phyloP scores from a whole-genome alignment of 192 early-diverging fungal species.

The Mortierella hygrophila region DNA sequence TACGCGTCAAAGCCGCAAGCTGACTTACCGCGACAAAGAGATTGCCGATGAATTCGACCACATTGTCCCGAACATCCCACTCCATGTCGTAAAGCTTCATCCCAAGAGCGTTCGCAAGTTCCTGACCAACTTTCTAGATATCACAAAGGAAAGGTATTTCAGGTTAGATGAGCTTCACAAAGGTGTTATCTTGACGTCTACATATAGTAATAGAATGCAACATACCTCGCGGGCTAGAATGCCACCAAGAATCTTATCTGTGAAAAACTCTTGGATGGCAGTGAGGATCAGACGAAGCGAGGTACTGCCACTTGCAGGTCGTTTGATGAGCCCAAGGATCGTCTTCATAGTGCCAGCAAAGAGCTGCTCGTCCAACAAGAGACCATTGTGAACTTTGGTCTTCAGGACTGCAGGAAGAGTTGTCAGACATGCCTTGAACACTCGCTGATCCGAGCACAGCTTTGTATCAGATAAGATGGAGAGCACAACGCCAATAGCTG shows the following conservation, averaged over 20 bases:
- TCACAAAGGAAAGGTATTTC: neutral
- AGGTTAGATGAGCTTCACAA: constrained; percentile 8
- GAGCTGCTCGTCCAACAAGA: constrained; percentile 37
- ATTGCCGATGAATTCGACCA: constrained; percentile 61
- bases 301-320: constrained; percentile 22
- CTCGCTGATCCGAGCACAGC: constrained; percentile 43
- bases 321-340: constrained; percentile 28
- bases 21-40: constrained; percentile 56
- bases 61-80: constrained; percentile 68
- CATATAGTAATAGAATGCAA: neutral
- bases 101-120: constrained; percentile 50
- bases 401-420: constrained; percentile 41
- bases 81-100: constrained; percentile 60
- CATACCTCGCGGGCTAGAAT: constrained; percentile 32
- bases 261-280: constrained; percentile 42
- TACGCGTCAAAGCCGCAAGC: neutral
- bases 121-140: constrained; percentile 35
- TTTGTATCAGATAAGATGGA: constrained; percentile 38
- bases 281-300: constrained; percentile 29
- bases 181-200: neutral
- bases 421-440: constrained; percentile 50
- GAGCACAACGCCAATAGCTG: constrained; percentile 29
- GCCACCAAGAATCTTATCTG: constrained; percentile 29
- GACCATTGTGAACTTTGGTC: constrained; percentile 46
- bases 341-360: constrained; percentile 41